phyloP scores from a whole-genome alignment of 2,329 filamentous ascomycete species.

The Ophiobolus disseminans region DNA sequence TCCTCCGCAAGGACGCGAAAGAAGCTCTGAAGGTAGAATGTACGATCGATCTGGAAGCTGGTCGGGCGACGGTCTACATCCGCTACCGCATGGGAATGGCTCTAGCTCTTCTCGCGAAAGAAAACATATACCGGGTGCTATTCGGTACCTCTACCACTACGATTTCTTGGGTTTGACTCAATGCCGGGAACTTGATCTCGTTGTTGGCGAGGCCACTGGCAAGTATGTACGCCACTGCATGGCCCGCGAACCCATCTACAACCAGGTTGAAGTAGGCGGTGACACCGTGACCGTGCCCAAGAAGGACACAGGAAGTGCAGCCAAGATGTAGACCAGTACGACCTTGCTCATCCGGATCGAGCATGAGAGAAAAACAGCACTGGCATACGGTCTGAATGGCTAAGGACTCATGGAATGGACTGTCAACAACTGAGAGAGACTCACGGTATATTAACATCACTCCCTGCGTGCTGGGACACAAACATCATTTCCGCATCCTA shows the following conservation, averaged over 20 bases:
- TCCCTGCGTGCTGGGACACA: slow-evolving; percentile 4
- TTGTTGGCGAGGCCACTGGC: slow-evolving; percentile 1
- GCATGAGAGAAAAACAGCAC: too few species aligned
- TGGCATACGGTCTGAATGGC: too few species aligned
- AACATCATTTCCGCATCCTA: slow-evolving; percentile 6
- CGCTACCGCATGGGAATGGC: neutral
- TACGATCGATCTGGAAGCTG: neutral
- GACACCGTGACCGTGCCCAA: too few species aligned
- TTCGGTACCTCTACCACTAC: neutral
- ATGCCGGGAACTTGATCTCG: neutral
- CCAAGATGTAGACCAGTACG: too few species aligned
- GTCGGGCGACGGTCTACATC: slow-evolving; percentile 2
- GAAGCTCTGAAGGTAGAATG: neutral
- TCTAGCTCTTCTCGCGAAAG: neutral
- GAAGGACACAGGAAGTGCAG: too few species aligned
- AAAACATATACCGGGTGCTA: neutral
- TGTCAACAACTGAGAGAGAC: too few species aligned
- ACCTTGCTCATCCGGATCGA: too few species aligned
- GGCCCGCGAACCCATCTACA: neutral
- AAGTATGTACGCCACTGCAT: neutral
- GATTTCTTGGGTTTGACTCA: slow-evolving; percentile 1
- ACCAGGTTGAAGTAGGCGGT: too few species aligned
- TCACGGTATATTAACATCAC: too few species aligned
- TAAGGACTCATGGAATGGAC: too few species aligned
- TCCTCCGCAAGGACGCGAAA: neutral